phyloP scores from a whole-genome alignment of 495 filamentous ascomycete species.

The Hypomontagnella monticulosa region DNA sequence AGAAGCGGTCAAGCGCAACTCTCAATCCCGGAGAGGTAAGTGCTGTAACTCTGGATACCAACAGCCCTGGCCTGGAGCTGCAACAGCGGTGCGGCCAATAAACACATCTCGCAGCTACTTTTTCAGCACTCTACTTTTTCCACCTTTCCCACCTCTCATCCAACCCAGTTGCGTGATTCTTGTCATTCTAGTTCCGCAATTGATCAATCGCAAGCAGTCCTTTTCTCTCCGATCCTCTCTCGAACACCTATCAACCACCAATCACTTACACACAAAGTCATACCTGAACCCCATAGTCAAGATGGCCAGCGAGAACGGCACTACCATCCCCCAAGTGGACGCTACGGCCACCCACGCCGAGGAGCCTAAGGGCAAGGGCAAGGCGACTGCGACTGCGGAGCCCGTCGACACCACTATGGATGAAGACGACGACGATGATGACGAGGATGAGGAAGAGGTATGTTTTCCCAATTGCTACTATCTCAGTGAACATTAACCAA shows the following conservation, averaged over 20 bases:
- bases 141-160: constrained; percentile 16
- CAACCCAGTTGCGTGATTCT: constrained; percentile 37
- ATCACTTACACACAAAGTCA: constrained; percentile 7
- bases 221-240: constrained; percentile 1
- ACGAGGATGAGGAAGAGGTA: constrained; percentile 71
- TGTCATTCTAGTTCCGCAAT: constrained; percentile 29
- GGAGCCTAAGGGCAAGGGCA: constrained; percentile 69
- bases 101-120: constrained; percentile 25
- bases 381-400: constrained; percentile 56
- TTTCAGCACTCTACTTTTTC: constrained; percentile 32
- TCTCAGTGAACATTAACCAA: neutral
- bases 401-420: constrained; percentile 71
- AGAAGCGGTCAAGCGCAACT: constrained; percentile 16
- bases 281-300: constrained; percentile 26
- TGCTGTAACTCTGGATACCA: constrained; percentile 30
- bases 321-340: constrained; percentile 43
- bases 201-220: constrained; percentile 27
- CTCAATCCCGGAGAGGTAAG: constrained; percentile 22
- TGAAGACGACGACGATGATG: constrained; percentile 73
- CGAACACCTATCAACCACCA: neutral
- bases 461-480: constrained; percentile 34
- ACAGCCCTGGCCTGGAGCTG: constrained; percentile 25
- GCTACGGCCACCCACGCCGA: constrained; percentile 46
- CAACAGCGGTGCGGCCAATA: constrained; percentile 23
- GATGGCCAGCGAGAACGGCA: constrained; percentile 54